Conservation (phyloP, 495 filamentous ascomycete genomes). For the Schizothecium vesticola region DNA sequence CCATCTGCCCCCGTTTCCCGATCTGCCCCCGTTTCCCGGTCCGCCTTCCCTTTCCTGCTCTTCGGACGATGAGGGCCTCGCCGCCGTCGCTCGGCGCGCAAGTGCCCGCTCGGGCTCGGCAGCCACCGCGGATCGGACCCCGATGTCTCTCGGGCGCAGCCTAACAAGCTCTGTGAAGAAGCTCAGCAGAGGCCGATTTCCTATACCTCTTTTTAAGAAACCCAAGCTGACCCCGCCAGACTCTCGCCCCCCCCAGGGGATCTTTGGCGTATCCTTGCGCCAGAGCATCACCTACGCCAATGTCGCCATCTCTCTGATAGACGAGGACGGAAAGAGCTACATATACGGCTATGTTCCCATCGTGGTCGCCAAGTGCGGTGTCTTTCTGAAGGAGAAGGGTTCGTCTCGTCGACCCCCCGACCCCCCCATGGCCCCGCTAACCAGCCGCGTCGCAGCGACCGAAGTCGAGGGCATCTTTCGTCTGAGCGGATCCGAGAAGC, state of each 20-base stretch:
- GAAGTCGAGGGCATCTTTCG: conserved; percentile 97
- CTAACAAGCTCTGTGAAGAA: conserved; percentile 14
- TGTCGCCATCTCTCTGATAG: conserved; percentile 92
- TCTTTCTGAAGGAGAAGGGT: conserved; percentile 99
- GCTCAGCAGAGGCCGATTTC: conserved; percentile 8
- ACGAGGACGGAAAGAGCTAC: conserved; percentile 85
- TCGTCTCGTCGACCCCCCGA: conserved; percentile 23
- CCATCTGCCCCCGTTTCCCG: conserved; percentile 10
- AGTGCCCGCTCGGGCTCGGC: conserved; percentile 26
- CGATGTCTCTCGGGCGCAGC: conserved; percentile 17
- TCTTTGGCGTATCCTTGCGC: conserved; percentile 92
- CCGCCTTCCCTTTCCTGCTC: background rate
- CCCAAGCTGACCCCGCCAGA: conserved; percentile 32
- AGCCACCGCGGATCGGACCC: conserved; percentile 14
- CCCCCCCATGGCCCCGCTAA: conserved; percentile 7
- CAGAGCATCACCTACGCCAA: conserved; percentile 97
- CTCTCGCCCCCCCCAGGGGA: conserved; percentile 44
- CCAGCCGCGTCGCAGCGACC: conserved; percentile 57
- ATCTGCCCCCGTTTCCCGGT: conserved; percentile 1
- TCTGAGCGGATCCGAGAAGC: conserved; percentile 90
- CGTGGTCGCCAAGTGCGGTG: conserved; percentile 96
- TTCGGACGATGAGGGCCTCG: conserved; percentile 10
- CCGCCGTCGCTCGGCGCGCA: conserved; percentile 22
- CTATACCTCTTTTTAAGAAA: conserved; percentile 4
- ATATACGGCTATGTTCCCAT: conserved; percentile 99